Percentiles rank a stretch among this genome's conserved stretches.
phyloP scores from a whole-genome alignment of 108 stramenopile species.

The Seminavis robusta region DNA sequence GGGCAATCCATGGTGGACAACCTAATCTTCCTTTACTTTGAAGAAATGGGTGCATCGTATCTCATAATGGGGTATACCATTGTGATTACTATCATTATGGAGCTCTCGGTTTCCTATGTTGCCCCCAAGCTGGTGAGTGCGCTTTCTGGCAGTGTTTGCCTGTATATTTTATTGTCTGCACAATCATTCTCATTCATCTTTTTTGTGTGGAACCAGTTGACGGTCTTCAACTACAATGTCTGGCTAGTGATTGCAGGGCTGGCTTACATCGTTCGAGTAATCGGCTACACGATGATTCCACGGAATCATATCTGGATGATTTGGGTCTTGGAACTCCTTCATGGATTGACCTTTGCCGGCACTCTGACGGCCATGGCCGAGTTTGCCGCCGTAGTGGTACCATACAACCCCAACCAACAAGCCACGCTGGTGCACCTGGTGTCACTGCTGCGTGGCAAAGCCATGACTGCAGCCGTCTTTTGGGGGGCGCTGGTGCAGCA shows the following conservation, averaged over 20 bases:
- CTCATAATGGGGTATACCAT: conserved; percentile 44
- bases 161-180: no score
- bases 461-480: no score
- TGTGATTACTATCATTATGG: conserved; percentile 52
- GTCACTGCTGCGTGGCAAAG: no score
- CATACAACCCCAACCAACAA: no score
- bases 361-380: conserved; percentile 34
- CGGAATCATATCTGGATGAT: conserved; percentile 24
- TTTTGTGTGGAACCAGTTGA: no score
- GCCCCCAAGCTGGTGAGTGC: conserved; percentile 39
- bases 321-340: conserved; percentile 51
- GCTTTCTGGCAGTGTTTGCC: no score
- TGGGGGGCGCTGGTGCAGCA: no score
- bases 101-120: conserved; percentile 54
- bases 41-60: conserved; percentile 33
- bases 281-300: conserved; percentile 52
- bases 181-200: no score
- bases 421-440: no score
- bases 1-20: conserved; percentile 51
- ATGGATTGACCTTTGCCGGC: conserved; percentile 60
- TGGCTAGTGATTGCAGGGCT: conserved; percentile 33
- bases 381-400: no score
- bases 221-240: no score
- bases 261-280: conserved; percentile 49
- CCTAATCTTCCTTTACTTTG: conserved; percentile 56